A percentile compares a stretch with the other conserved stretches of the same genome.
phyloP scores from a whole-genome alignment of 441 rosid species.

The Viola pubescens region DNA sequence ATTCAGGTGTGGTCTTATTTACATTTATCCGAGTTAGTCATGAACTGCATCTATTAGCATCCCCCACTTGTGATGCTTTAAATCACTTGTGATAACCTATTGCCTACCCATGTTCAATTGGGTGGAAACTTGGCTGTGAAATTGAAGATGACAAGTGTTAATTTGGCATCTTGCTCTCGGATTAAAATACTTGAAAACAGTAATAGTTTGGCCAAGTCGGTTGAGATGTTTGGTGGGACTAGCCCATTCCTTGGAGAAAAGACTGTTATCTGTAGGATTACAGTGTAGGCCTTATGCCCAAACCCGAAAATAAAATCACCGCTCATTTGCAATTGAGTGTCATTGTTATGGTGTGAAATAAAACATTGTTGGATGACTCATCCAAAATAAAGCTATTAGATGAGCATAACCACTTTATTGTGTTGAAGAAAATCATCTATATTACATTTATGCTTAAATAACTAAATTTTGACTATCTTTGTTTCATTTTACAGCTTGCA shows the following conservation, averaged over 20 bases:
- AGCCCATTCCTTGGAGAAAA: background rate
- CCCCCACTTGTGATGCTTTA: background rate
- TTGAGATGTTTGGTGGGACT: background rate
- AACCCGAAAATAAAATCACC: background rate
- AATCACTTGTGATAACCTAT: background rate
- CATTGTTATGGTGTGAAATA: too few relatives aligned
- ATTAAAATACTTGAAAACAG: background rate
- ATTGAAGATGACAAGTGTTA: background rate
- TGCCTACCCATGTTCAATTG: background rate
- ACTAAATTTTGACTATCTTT: slow-evolving; percentile 19
- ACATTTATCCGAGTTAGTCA: background rate
- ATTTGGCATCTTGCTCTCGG: background rate
- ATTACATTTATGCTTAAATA: background rate
- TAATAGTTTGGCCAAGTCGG: background rate
- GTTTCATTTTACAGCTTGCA: slow-evolving; percentile 58
- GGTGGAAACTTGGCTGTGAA: slow-evolving; percentile 2
- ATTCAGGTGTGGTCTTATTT: slow-evolving; percentile 55
- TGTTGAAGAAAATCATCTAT: slow-evolving; percentile 6
- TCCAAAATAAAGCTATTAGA: background rate
- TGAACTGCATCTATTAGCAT: too few relatives aligned
- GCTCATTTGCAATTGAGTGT: background rate
- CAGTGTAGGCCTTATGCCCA: background rate
- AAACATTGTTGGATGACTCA: too few relatives aligned
- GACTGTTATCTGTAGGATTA: background rate
- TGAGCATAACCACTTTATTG: background rate